These are phyloP conservation scores for Talaromyces sp. DNA, from an alignment of 2,329 filamentous ascomycete genomes.

Conservation along the genomic window DNA sequence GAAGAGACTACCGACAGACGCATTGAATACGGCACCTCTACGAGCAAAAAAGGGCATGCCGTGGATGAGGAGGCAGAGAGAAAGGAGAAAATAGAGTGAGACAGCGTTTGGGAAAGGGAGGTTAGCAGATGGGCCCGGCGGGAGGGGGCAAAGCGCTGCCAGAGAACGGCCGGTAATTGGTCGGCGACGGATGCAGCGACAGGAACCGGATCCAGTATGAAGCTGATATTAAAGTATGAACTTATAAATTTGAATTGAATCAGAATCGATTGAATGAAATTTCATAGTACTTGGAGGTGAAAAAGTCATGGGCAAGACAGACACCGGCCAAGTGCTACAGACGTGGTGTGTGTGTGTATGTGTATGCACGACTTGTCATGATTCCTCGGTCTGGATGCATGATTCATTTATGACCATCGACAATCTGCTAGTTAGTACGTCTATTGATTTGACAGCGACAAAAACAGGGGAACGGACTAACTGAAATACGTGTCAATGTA, in stretches of 20 bases:
- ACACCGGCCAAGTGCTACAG: too few species aligned
- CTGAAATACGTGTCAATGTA: not conserved
- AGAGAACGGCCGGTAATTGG: not conserved
- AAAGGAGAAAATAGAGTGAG: constrained; percentile 1
- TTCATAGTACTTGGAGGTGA: too few species aligned
- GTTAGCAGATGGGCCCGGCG: not conserved
- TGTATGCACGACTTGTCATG: not conserved
- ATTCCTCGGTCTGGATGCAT: not conserved
- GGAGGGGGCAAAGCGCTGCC: constrained; percentile 5
- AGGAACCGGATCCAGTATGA: not conserved
- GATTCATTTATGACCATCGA: too few species aligned
- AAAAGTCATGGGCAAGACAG: not conserved
- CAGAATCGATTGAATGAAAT: too few species aligned
- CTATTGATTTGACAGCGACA: not conserved
- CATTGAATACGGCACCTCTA: constrained; percentile 15
- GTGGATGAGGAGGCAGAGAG: not conserved
- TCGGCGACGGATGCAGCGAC: not conserved
- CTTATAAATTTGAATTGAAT: too few species aligned
- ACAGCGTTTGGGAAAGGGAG: not conserved
- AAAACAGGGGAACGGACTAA: not conserved
- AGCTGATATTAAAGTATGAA: not conserved
- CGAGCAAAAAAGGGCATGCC: constrained; percentile 17
- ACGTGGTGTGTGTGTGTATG: not conserved
- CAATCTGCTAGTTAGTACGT: not conserved
- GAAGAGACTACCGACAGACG: constrained; percentile 15